These are phyloP conservation scores for Alternaria ethzedia DNA, from an alignment of 2,329 filamentous ascomycete species.

Conservation along the genomic window DNA sequence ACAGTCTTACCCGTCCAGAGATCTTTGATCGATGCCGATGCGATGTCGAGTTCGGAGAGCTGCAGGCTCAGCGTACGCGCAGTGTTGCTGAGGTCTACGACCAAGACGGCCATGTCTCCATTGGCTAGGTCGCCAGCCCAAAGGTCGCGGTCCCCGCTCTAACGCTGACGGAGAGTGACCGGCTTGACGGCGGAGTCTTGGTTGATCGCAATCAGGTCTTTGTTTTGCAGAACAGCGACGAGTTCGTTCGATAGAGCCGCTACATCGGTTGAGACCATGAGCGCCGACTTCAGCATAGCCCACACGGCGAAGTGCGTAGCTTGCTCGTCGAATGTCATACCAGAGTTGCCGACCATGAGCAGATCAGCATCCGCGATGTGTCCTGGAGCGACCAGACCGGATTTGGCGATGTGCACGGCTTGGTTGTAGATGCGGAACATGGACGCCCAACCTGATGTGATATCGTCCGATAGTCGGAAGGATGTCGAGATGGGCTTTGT, in stretches of 20 bases:
- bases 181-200: slow-evolving; percentile 29
- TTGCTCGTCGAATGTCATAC: slow-evolving; percentile 29
- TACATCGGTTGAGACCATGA: slow-evolving; percentile 28
- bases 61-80: slow-evolving; percentile 19
- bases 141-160: slow-evolving; percentile 22
- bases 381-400: slow-evolving; percentile 20
- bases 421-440: slow-evolving; percentile 31
- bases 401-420: slow-evolving; percentile 24
- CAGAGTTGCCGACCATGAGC: slow-evolving; percentile 24
- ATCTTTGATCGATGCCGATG: slow-evolving; percentile 26
- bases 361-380: slow-evolving; percentile 28
- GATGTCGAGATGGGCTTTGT: slow-evolving; percentile 27
- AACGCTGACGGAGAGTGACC: slow-evolving; percentile 25
- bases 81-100: slow-evolving; percentile 26
- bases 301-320: slow-evolving; percentile 29
- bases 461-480: slow-evolving; percentile 26
- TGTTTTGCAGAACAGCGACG: slow-evolving; percentile 27
- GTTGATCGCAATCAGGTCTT: slow-evolving; percentile 27
- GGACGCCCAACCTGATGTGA: slow-evolving; percentile 18
- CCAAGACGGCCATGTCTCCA: slow-evolving; percentile 24
- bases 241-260: slow-evolving; percentile 13
- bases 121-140: slow-evolving; percentile 29
- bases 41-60: slow-evolving; percentile 20
- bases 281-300: slow-evolving; percentile 30
- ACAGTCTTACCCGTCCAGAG: slow-evolving; percentile 21